A percentile compares a stretch with the other conserved stretches of the same genome.
These are phyloP conservation scores for Leishmania tarentolae DNA, from an alignment of 208 protist species.

Conservation along the genomic window DNA sequence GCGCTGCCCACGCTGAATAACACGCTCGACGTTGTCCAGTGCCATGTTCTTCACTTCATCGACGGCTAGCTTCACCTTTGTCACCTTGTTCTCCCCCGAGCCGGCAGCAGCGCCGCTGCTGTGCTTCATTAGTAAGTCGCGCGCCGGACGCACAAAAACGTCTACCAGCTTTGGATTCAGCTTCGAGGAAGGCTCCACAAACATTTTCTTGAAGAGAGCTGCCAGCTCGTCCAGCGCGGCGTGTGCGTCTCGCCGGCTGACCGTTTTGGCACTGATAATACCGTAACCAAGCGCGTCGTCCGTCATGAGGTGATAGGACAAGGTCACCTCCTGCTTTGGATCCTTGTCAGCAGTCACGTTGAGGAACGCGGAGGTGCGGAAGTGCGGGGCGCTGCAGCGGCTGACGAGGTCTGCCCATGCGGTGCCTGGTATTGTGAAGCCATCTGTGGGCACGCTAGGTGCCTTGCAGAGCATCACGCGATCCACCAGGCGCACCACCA, in stretches of 20 bases:
- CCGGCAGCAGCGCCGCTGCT: slow-evolving; percentile 30
- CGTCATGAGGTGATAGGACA: slow-evolving; percentile 87
- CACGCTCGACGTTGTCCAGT: slow-evolving; percentile 85
- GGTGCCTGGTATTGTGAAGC: slow-evolving; percentile 71
- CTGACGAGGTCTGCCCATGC: slow-evolving; percentile 82
- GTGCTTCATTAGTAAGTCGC: slow-evolving; percentile 61
- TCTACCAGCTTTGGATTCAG: slow-evolving; percentile 63
- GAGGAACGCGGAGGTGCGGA: slow-evolving; percentile 74
- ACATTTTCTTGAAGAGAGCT: slow-evolving; percentile 86
- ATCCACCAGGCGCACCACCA: slow-evolving; percentile 81
- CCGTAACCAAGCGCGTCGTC: slow-evolving; percentile 78
- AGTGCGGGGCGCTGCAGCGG: slow-evolving; percentile 77
- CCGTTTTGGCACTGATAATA: slow-evolving; percentile 48
- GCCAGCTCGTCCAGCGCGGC: slow-evolving; percentile 71
- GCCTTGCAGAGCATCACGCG: slow-evolving; percentile 76
- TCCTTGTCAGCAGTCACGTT: slow-evolving; percentile 41
- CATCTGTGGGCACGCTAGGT: slow-evolving; percentile 47
- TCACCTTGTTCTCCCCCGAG: slow-evolving; percentile 59
- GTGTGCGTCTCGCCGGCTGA: slow-evolving; percentile 64
- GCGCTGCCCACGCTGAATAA: slow-evolving; percentile 75
- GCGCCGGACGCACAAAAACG: slow-evolving; percentile 71
- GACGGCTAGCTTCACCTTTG: slow-evolving; percentile 72
- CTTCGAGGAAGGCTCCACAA: slow-evolving; percentile 67
- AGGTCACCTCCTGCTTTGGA: slow-evolving; percentile 43
- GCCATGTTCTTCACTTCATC: slow-evolving; percentile 86